Percentiles rank a stretch among this genome's conserved stretches.
Evolutionary conservation across 1,284 basidiomycete species (phyloP).

Genomic region (Ceratobasidium sp.): DNA sequence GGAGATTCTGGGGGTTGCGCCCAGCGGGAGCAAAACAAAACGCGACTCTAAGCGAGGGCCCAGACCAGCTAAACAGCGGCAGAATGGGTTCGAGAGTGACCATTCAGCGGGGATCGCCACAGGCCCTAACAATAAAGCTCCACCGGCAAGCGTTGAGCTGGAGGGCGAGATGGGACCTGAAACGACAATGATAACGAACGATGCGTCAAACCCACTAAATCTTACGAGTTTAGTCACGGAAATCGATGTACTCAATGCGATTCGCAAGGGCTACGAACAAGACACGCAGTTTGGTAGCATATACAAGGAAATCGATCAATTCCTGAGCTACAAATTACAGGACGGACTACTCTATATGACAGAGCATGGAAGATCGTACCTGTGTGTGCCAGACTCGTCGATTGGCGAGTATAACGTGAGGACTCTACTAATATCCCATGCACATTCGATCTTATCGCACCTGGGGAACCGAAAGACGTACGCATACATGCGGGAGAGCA

Average conservation of each 20-base stretch:
- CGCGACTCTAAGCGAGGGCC: neutral
- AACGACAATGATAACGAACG: too few species aligned
- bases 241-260: slow-evolving; percentile 2
- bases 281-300: neutral
- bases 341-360: slow-evolving; percentile 10
- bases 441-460: slow-evolving; percentile 49
- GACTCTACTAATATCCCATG: neutral
- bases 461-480: slow-evolving; percentile 49
- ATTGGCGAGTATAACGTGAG: neutral
- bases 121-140: neutral
- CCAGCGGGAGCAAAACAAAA: neutral
- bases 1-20: neutral
- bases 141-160: neutral
- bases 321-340: neutral
- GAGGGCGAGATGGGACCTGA: slow-evolving; percentile 12
- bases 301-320: neutral
- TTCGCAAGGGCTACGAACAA: neutral
- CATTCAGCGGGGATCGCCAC: too few species aligned
- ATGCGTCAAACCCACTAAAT: neutral
- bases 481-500: slow-evolving; percentile 45
- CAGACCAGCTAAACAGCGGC: neutral
- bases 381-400: neutral
- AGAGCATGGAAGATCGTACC: neutral
- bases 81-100: too few species aligned
- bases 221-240: neutral